Conservation (phyloP, 2,329 filamentous ascomycete species). For the Hymenoscyphus infarciens region DNA sequence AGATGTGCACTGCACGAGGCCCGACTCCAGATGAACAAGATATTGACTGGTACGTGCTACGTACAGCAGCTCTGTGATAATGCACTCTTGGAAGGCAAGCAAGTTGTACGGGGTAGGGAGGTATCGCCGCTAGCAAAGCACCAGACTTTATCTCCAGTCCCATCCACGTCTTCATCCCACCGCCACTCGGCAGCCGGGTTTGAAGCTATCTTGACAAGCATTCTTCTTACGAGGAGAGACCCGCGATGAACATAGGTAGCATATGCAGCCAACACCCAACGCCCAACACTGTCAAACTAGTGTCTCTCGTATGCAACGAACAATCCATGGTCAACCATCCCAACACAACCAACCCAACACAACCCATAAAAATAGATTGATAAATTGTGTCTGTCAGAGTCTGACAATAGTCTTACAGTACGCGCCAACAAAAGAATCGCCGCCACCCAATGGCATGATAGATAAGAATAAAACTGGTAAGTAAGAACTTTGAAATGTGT, state of each 20-base stretch:
- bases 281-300: not conserved
- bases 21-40: not conserved
- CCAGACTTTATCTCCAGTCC: too few species aligned
- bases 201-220: not conserved
- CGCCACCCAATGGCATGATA: not conserved
- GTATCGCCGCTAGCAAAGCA: not conserved
- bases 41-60: not conserved
- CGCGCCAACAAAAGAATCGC: not conserved
- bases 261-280: not conserved
- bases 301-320: not conserved
- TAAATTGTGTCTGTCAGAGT: not conserved
- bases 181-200: conserved; percentile 6
- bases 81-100: not conserved
- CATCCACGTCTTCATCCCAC: not conserved
- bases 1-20: not conserved
- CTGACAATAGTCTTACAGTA: not conserved
- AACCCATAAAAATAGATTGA: not conserved
- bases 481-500: not conserved
- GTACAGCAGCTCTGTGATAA: not conserved
- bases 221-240: not conserved
- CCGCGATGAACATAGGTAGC: not conserved
- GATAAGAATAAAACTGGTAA: not conserved
- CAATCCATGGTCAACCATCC: not conserved
- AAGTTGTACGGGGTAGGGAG: not conserved
- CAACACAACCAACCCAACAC: not conserved